Base-by-base conservation (phyloP, 1,284 basidiomycete species). In the Ganoderma sp. region DNA sequence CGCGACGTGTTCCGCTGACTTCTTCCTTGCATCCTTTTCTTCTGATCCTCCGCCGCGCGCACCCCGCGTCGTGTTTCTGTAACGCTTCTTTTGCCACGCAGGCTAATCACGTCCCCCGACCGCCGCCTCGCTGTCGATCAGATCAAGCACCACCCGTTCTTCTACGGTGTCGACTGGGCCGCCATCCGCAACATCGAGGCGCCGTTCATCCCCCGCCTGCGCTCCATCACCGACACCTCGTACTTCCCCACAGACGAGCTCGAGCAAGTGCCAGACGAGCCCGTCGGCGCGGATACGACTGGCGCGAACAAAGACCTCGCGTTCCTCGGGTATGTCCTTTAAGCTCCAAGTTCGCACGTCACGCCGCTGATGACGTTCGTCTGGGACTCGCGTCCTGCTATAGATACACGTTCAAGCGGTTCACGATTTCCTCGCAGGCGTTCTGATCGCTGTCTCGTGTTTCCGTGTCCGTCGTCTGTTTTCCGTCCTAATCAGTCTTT, bases 191-290 rank as follows among this genome's bases (percentile, higher is more conserved):
- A 94, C 71, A 98, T 99, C 71, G 95, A 97, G 74, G 95, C 96
- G 34, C 97, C 97, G 0, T 99, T 98, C 78, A 94, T 99, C 28
- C 97, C 97, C 3, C 94, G 92, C 70, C 85, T 99, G 61, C 92
- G 93, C 72, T 96, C 93, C 41, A 92, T 95, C 77, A 98, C 96
- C 28, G 97, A 98, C 78, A 98, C 96, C 1, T 94, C 91, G 9
- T 98, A 98, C 83, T 99, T 98, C 90, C 97, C 97, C 1, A 97
- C 95, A 28, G 97, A 99, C 74, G 97, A 99, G 78, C 89, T 98
- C 67, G 91, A 93, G 70, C 91, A 96, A 76, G 89, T 94, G 15
- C 85, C 90, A 2, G 89, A 96, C 69, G 89, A 93, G 72, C 84
- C 92, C 22, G 88, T 88, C 60, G 86, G 85, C 69, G 87, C 88